Conservation (phyloP, 805 yeast species). For the Zygosaccharomyces bisporus region DNA sequence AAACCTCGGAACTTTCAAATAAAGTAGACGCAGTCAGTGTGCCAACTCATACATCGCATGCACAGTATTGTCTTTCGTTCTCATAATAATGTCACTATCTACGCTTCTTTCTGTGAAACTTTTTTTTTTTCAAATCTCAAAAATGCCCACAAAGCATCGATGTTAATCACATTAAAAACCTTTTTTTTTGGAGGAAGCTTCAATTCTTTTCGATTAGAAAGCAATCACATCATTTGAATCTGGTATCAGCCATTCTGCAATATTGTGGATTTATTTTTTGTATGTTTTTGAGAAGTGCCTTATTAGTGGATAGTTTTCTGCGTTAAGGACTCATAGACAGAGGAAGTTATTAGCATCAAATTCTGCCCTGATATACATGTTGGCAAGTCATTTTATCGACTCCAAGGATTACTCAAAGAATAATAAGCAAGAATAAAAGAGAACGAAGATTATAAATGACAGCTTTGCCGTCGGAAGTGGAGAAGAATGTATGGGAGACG, state of each 20-base stretch:
- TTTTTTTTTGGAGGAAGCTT: background rate
- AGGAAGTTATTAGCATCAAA: conserved; percentile 3
- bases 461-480: conserved; percentile 15
- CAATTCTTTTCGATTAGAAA: background rate
- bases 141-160: conserved; percentile 7
- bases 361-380: conserved; percentile 6
- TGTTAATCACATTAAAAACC: background rate
- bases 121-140: background rate
- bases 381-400: background rate
- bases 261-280: conserved; percentile 5
- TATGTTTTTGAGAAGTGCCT: conserved; percentile 7
- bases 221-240: background rate
- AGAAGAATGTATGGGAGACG: conserved; percentile 19
- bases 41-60: no score
- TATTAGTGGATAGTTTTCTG: conserved; percentile 6
- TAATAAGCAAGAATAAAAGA: conserved; percentile 2
- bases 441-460: conserved; percentile 12
- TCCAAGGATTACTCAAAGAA: background rate
- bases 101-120: background rate
- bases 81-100: background rate
- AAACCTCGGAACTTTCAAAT: no score
- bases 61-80: background rate
- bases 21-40: no score
- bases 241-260: background rate
- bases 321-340: conserved; percentile 4